Base-by-base conservation (phyloP, 257 asterid species). In the Lithospermum erythrorhizon region DNA sequence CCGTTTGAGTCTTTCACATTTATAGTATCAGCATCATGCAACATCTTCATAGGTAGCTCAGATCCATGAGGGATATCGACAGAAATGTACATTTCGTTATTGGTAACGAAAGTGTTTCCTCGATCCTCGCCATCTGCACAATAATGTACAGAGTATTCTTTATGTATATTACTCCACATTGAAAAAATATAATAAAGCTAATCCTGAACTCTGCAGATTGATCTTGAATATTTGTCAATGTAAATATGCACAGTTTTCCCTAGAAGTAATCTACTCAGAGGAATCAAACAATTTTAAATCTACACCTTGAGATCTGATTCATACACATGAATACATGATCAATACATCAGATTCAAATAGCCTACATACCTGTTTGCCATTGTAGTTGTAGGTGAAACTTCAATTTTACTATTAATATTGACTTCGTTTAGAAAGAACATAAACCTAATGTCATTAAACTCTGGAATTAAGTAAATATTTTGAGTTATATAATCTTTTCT, bases 261-360 rank as follows among this genome's bases (percentile, higher is more conserved):
- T 2, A 6, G 6, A 54, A 5, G 21, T 13, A 20, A 25, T 1
- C 58, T 55, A 15, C 16, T 6, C 18, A 6, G 11, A 9, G 8
- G 23, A 21, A 55, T 55, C 9, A 23, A 3, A 17, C 15, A 37
- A 15, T 32, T 20, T 9, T 27, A 57, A 27, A 37, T 58, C 54
- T 53, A 25, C 58, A 82, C 94, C 95, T 63, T 75, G 22, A 63
- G 25, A 66, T 32, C 30, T 27, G n/a, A n/a, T n/a, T n/a, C n/a
- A n/a, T n/a, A n/a, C n/a, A n/a, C n/a, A n/a, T n/a, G n/a, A n/a
- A n/a, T n/a, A n/a, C n/a, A n/a, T n/a, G n/a, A n/a, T n/a, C n/a
- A n/a, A n/a, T n/a, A n/a, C n/a, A n/a, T n/a, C n/a, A n/a, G n/a
- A n/a, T n/a, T n/a, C n/a, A n/a, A n/a, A n/a, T n/a, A n/a, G n/a